These are phyloP conservation scores for Wickerhamiella shivajii DNA, from an alignment of 805 yeast species.

Conservation along the genomic window DNA sequence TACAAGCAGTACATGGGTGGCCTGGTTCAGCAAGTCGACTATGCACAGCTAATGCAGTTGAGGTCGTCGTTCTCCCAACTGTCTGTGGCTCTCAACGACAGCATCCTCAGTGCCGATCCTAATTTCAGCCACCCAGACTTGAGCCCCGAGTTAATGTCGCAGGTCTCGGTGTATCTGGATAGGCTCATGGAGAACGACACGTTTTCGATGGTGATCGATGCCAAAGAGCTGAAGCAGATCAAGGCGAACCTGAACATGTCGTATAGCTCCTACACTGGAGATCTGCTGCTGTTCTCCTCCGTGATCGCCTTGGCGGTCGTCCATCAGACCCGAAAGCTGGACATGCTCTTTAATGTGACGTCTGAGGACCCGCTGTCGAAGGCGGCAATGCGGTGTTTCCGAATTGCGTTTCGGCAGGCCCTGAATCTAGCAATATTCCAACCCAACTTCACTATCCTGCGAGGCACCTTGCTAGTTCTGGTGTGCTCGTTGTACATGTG, in stretches of 20 bases:
- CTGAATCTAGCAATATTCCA: slow-evolving; percentile 36
- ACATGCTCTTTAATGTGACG: slow-evolving; percentile 1
- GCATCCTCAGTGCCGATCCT: neutral
- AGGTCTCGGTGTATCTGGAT: slow-evolving; percentile 1
- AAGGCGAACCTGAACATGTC: neutral
- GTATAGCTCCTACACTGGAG: slow-evolving; percentile 2
- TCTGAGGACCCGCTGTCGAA: neutral
- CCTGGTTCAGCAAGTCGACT: slow-evolving; percentile 8
- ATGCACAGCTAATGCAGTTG: slow-evolving; percentile 4
- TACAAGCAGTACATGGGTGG: slow-evolving; percentile 1
- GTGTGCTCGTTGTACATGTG: slow-evolving; percentile 1
- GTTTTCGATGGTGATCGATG: neutral
- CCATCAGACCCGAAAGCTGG: neutral
- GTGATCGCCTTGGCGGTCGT: neutral
- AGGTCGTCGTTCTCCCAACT: neutral
- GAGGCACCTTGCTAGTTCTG: slow-evolving; percentile 23
- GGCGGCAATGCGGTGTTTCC: neutral
- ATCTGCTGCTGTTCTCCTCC: neutral
- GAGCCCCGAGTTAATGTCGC: slow-evolving; percentile 1
- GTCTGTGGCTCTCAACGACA: neutral
- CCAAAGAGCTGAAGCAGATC: slow-evolving; percentile 1
- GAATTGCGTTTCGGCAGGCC: slow-evolving; percentile 25
- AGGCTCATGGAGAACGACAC: neutral
- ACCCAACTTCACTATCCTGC: slow-evolving; percentile 34
- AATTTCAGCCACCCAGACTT: neutral